A percentile compares a stretch with the other conserved stretches of the same genome.
phyloP scores from a whole-genome alignment of 73 alveolate species.

The Paramecium pentaurelia region DNA sequence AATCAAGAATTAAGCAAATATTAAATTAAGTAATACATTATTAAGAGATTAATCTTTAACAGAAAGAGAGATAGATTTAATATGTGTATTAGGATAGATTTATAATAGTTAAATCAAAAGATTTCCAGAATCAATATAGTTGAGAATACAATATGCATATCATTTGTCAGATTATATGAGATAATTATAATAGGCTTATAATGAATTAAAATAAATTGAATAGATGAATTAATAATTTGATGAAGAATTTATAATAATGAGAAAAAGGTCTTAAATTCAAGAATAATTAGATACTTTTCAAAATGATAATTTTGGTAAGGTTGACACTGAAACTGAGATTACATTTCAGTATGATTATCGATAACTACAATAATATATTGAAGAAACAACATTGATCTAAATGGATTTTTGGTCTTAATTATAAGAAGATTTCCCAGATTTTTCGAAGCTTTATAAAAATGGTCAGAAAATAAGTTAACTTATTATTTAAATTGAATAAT shows the following conservation, averaged over 20 bases:
- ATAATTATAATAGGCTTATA: not conserved
- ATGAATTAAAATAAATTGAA: slow-evolving; percentile 33
- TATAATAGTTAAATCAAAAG: slow-evolving; percentile 31
- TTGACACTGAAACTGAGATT: not conserved
- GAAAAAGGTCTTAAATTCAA: not conserved
- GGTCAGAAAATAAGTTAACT: not conserved
- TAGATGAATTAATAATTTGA: slow-evolving; percentile 17
- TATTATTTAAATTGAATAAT: not conserved
- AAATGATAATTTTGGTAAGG: not conserved
- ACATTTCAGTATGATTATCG: not conserved
- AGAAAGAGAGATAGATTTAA: not conserved
- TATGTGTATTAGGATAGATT: not conserved
- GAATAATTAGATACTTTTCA: not conserved
- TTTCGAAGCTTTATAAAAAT: not conserved
- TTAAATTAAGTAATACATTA: not conserved
- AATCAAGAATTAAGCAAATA: not conserved
- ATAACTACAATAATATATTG: not conserved
- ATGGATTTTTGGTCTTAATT: slow-evolving; percentile 39
- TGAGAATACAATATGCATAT: slow-evolving; percentile 27
- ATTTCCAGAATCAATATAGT: slow-evolving; percentile 20
- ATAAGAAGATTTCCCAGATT: not conserved
- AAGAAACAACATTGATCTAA: not conserved
- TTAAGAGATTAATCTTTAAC: not conserved
- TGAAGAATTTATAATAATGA: slow-evolving; percentile 11
- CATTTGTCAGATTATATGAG: slow-evolving; percentile 5